Percentiles rank a stretch among this genome's conserved stretches.
Conservation (phyloP, 176 grass and related monocot species). For the Eragrostis curvula region DNA sequence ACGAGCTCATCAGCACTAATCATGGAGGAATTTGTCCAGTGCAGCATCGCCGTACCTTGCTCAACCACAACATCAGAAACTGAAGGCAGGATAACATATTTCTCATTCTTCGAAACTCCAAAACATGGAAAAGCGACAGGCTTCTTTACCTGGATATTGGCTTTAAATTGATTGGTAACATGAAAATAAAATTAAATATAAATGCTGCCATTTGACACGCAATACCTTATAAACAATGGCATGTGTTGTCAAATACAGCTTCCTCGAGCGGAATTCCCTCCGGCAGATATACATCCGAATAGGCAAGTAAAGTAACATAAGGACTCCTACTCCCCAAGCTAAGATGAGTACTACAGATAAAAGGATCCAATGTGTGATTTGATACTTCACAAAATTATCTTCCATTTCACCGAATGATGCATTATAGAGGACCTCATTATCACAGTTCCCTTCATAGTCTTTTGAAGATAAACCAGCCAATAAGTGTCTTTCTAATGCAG, state of each 20-base stretch:
- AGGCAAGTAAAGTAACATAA: conserved; percentile 75
- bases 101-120: conserved; percentile 68
- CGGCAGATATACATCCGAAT: conserved; percentile 50
- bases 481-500: conserved; percentile 61
- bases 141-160: conserved; percentile 51
- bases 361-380: conserved; percentile 63
- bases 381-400: conserved; percentile 62
- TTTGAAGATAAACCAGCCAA: conserved; percentile 43
- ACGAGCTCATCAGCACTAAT: neutral
- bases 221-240: conserved; percentile 75
- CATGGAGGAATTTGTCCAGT: neutral
- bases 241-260: conserved; percentile 65
- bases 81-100: conserved; percentile 64
- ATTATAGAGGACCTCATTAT: conserved; percentile 54
- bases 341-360: conserved; percentile 61
- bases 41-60: conserved; percentile 49
- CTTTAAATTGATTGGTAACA: neutral
- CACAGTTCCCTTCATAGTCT: conserved; percentile 29
- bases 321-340: conserved; percentile 69
- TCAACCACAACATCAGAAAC: conserved; percentile 71
- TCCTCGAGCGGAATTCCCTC: conserved; percentile 55
- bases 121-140: conserved; percentile 63
- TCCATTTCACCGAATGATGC: conserved; percentile 68
- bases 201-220: neutral
- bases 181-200: conserved; percentile 5